A percentile compares a stretch with the other conserved stretches of the same genome.
These are phyloP conservation scores for Dicorynia guianensis DNA, from an alignment of 306 rosid species.

Conservation along the genomic window DNA sequence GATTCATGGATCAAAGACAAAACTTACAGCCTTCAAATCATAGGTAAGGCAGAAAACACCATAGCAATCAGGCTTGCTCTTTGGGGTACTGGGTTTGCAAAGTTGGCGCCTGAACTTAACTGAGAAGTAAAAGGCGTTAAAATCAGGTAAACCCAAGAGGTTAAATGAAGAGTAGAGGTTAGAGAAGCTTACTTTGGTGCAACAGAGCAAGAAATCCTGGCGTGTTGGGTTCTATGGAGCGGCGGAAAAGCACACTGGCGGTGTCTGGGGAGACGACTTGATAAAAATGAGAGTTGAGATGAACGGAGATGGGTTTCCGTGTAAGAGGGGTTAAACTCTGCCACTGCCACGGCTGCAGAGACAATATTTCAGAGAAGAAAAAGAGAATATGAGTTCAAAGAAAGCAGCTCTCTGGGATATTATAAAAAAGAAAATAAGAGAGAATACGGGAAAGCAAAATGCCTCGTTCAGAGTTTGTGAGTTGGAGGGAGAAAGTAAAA, in stretches of 20 bases:
- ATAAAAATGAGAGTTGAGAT: constrained; percentile 56
- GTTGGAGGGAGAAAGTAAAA: constrained; percentile 41
- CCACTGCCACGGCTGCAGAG: constrained; percentile 72
- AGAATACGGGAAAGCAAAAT: not conserved
- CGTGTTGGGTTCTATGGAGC: constrained; percentile 40
- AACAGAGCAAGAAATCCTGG: constrained; percentile 74
- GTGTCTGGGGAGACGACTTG: constrained; percentile 48
- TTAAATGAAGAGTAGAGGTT: not conserved
- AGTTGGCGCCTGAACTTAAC: constrained; percentile 76
- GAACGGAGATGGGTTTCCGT: constrained; percentile 57
- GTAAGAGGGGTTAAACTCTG: constrained; percentile 64
- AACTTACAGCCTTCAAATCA: constrained; percentile 88
- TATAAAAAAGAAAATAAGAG: too few species aligned
- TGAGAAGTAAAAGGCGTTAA: constrained; percentile 38
- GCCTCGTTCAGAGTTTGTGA: constrained; percentile 26
- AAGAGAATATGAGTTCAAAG: not conserved
- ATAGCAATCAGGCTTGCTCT: constrained; percentile 75
- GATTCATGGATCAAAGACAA: too few species aligned
- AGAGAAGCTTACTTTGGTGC: constrained; percentile 69
- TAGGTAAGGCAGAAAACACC: constrained; percentile 95
- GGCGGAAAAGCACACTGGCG: constrained; percentile 52
- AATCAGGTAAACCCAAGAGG: constrained; percentile 31
- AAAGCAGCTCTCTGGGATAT: not conserved
- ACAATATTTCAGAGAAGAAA: constrained; percentile 6
- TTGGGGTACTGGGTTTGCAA: constrained; percentile 54